A percentile compares a stretch with the other conserved stretches of the same genome.
phyloP scores from a whole-genome alignment of 805 yeast genomes.

The Wickerhamiella azyma region DNA sequence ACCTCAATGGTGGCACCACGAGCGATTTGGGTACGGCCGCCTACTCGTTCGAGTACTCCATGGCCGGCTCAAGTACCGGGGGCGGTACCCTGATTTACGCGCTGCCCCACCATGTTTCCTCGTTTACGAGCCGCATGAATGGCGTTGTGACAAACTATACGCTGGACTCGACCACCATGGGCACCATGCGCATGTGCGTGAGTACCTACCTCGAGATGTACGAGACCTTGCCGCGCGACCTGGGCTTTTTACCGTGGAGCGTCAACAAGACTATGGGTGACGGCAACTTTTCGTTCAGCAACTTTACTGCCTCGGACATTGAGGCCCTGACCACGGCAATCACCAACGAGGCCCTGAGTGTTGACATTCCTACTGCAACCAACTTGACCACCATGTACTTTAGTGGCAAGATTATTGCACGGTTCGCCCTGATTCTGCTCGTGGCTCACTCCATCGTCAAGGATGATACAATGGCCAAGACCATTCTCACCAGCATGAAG shows the following conservation, averaged over 20 bases:
- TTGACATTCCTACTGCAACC: conserved; percentile 37
- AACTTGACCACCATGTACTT: conserved; percentile 78
- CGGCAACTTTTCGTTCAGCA: conserved; percentile 29
- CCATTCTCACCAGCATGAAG: conserved; percentile 44
- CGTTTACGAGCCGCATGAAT: conserved; percentile 30
- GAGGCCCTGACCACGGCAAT: conserved; percentile 35
- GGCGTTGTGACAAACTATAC: conserved; percentile 22
- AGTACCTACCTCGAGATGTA: conserved; percentile 24
- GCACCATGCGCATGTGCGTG: conserved; percentile 28
- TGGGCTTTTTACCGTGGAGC: conserved; percentile 48
- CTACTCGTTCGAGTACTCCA: conserved; percentile 37
- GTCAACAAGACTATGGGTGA: conserved; percentile 22
- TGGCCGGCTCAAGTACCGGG: conserved; percentile 37
- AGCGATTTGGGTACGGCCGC: conserved; percentile 29
- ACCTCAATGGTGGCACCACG: conserved; percentile 34
- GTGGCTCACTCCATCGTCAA: conserved; percentile 52
- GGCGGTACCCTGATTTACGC: conserved; percentile 40
- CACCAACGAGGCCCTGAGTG: conserved; percentile 36
- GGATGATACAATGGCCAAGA: conserved; percentile 38
- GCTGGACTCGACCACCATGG: conserved; percentile 38
- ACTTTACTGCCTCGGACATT: conserved; percentile 29
- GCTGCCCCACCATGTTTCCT: conserved; percentile 49
- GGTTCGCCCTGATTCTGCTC: conserved; percentile 74
- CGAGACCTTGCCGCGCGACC: conserved; percentile 30
- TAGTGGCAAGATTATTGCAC: conserved; percentile 76